Evolutionary conservation across 192 early-diverging fungal genomes (phyloP).

Genomic region (Podila clonocystis): DNA sequence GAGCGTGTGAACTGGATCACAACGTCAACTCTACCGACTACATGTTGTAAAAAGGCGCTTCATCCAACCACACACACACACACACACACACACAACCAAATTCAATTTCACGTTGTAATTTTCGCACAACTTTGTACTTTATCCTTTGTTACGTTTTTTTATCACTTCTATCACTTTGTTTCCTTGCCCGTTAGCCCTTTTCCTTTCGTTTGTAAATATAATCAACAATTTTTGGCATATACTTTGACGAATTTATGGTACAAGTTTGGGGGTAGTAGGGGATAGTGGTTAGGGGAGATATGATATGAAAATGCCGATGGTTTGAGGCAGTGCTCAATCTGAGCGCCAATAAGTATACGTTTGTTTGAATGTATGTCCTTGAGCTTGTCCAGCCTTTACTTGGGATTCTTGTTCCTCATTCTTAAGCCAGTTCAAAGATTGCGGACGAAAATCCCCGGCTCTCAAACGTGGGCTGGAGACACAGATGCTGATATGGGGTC

Average conservation of each 20-base stretch:
- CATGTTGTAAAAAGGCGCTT: neutral
- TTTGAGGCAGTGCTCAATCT: neutral
- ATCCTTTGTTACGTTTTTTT: neutral
- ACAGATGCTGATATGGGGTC: slow-evolving; percentile 49
- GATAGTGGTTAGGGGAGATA: too few relatives aligned
- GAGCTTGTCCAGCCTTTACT: too few relatives aligned
- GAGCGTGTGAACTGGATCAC: neutral
- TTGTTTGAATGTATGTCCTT: too few relatives aligned
- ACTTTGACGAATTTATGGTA: neutral
- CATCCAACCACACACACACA: neutral
- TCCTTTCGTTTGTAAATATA: slow-evolving; percentile 13
- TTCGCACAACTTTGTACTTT: too few relatives aligned
- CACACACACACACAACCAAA: neutral
- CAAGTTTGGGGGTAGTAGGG: neutral
- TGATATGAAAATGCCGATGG: neutral
- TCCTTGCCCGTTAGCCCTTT: neutral
- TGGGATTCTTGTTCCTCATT: neutral
- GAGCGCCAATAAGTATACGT: too few relatives aligned
- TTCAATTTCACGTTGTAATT: neutral
- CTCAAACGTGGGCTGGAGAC: slow-evolving; percentile 46
- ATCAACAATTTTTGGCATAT: neutral
- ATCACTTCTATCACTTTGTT: too few relatives aligned
- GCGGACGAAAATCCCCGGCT: slow-evolving; percentile 37
- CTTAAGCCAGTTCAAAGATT: slow-evolving; percentile 36
- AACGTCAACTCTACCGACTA: neutral